Evolutionary conservation across 2,329 filamentous ascomycete genomes (phyloP).

Genomic region (Beauveria bassiana): DNA sequence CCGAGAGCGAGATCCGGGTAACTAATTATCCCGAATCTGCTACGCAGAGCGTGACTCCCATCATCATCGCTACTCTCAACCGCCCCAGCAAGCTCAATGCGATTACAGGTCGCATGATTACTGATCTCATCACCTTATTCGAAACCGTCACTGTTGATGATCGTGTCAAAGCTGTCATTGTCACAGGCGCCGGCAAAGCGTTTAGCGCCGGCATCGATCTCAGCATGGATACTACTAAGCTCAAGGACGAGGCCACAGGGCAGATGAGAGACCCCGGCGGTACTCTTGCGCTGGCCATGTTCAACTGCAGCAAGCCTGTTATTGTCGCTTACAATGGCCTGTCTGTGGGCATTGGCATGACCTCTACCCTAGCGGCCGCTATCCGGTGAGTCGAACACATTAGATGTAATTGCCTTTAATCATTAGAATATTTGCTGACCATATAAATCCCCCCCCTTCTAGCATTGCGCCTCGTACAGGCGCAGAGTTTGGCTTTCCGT

Average conservation of each 20-base stretch:
- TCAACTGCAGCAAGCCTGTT: conserved; percentile 15
- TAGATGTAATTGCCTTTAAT: too few species aligned
- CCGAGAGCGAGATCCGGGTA: background rate
- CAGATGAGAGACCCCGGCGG: conserved; percentile 28
- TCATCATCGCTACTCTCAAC: conserved; percentile 45
- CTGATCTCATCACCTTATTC: conserved; percentile 37
- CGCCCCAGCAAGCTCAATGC: conserved; percentile 47
- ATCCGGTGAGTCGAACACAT: conserved; percentile 6
- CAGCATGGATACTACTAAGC: conserved; percentile 3
- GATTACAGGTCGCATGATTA: conserved; percentile 37
- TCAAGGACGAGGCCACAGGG: background rate
- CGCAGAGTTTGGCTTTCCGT: conserved; percentile 14
- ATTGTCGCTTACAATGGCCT: conserved; percentile 15
- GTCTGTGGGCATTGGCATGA: conserved; percentile 14
- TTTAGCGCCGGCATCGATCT: conserved; percentile 61
- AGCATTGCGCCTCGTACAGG: conserved; percentile 5
- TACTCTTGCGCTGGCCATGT: conserved; percentile 12
- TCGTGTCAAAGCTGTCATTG: conserved; percentile 46
- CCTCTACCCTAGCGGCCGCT: conserved; percentile 11
- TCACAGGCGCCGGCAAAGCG: conserved; percentile 52
- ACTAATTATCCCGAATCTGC: conserved; percentile 3
- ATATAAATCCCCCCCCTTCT: too few species aligned
- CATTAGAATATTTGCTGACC: too few species aligned
- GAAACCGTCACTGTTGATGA: conserved; percentile 50
- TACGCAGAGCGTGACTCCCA: conserved; percentile 12